Evolutionary conservation across 805 yeast species (phyloP), one percentile per base, ranked within the genome.

Genomic region (Tetrapisispora arboricola): DNA sequence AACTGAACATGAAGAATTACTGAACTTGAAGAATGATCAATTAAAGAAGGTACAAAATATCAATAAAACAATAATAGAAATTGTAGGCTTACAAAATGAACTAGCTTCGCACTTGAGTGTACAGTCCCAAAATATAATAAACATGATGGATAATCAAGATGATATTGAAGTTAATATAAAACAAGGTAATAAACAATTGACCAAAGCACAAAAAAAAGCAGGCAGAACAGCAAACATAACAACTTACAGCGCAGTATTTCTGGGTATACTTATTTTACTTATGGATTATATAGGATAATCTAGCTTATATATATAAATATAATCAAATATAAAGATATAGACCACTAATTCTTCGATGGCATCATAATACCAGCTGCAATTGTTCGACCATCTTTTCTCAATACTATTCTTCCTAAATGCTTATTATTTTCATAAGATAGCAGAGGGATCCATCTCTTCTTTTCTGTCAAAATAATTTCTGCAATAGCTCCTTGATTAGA

Each of bases 301-400:
- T 31, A 31, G 19, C 6, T 24, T 22, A 18, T 28, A 29, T 12
- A 29, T 7, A 25, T 25, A 25, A 11, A 25, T 10, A 4, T 25
- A 25, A n/a, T n/a, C 13, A 10, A 6, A 25, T 6, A 25, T 25
- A 25, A 25, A 25, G 13, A 25, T 7, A 7, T 4, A 25, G 5
- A 11, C 4, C 6, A 6, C 12, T 16, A 24, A 25, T 13, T 22
- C 17, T 16, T 20, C 17, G 32, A 32, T n/a, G 27, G 26, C 31
- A 41, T 27, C 13, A 41, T 22, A 19, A 41, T 83, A 64, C 98
- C 99, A 59, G 92, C 90, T 47, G 97, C 99, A 64, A 92, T 86
- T 36, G 98, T 90, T 53, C 78, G 80, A 54, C 97, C 98, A 67
- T 92, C 97, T 67, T 92, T 97, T 73, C 99, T 86, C 61, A 92